Conservation (phyloP, 495 filamentous ascomycete species). For the Halenospora varia region DNA sequence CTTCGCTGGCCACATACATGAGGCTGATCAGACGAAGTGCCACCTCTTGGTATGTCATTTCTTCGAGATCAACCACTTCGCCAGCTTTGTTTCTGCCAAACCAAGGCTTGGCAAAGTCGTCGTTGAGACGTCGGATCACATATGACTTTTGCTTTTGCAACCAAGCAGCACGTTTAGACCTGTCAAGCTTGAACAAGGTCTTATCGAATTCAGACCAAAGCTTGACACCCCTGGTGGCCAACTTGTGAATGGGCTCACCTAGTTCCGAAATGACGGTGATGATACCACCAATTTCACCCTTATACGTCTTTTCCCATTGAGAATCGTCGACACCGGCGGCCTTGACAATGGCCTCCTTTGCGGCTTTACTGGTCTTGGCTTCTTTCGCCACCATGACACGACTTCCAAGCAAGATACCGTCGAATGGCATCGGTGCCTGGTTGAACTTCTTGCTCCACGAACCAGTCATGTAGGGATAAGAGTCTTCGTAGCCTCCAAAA, state of each 20-base stretch:
- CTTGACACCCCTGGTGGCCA: conserved; percentile 84
- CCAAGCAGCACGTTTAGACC: conserved; percentile 74
- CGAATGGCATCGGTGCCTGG: conserved; percentile 87
- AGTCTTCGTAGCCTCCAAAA: conserved; percentile 82
- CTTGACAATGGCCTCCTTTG: conserved; percentile 88
- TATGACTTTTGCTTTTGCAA: conserved; percentile 83
- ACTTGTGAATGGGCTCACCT: conserved; percentile 97
- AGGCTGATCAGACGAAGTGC: conserved; percentile 87
- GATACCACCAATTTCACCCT: conserved; percentile 79
- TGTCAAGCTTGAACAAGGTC: conserved; percentile 90
- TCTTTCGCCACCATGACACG: conserved; percentile 92
- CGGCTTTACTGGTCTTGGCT: conserved; percentile 81
- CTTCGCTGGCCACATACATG: conserved; percentile 88
- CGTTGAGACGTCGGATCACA: conserved; percentile 94
- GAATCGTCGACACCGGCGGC: conserved; percentile 77
- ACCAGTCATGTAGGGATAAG: conserved; percentile 86
- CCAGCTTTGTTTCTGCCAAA: conserved; percentile 80
- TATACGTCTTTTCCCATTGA: conserved; percentile 95
- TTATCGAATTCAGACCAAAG: conserved; percentile 97
- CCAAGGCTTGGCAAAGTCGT: conserved; percentile 97
- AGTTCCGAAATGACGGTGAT: conserved; percentile 94
- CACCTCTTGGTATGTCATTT: conserved; percentile 95
- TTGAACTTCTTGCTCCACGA: conserved; percentile 76
- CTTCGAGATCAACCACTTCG: conserved; percentile 83
- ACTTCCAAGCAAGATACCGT: conserved; percentile 83